Evolutionary conservation across 768 basidiomycete genomes (phyloP), one percentile per base, ranked within the genome.

Genomic region (Calocybe cyanea): DNA sequence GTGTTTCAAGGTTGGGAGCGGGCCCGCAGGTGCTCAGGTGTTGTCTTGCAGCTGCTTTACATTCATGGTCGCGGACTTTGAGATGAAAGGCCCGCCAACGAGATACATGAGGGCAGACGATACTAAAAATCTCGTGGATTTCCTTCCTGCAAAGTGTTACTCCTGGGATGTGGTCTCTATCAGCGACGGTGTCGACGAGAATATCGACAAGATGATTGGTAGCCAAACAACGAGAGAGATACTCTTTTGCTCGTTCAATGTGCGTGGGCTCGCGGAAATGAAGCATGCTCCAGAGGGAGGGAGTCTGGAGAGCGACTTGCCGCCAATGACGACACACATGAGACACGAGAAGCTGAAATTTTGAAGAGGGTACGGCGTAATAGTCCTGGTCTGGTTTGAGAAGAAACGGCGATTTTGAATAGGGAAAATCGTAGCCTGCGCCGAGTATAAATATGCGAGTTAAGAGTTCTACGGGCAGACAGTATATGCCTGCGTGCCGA

Each of bases 301-400:
- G 68, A 1, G 72, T 78, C 31, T 62, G 63, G 25, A 82, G 58
- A 0, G 81, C 77, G 40, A 83, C 66, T 9, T 68, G 58, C 19
- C 82, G 71, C 80, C 82, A 85, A 41, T 71, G 68, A 5, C 55
- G 67, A 54, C 75, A 83, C 30, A 83, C 75, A 57, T 81, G 81
- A 11, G 80, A 82, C 19, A 76, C 75, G 31, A 71, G 45, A 45
- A 81, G 63, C 57, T 80, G 78, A 55, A 80, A 79, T 42, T 69
- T 68, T 14, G 71, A 69, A 0, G 69, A 66, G 3, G 68, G 67
- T n/a, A 63, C 54, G 15, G 66, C 63, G 41, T 67, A 64, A 53
- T 64, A 68, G 38, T 70, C 64, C 47, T 72, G 63, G 43, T 69
- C 70, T 13, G 76, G 73, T 41, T 73, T 73, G 57, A 78, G 66